Percentiles rank a stretch among this genome's conserved stretches.
Evolutionary conservation across 768 basidiomycete species (phyloP).

Genomic region (Guyanaporus albipodus): DNA sequence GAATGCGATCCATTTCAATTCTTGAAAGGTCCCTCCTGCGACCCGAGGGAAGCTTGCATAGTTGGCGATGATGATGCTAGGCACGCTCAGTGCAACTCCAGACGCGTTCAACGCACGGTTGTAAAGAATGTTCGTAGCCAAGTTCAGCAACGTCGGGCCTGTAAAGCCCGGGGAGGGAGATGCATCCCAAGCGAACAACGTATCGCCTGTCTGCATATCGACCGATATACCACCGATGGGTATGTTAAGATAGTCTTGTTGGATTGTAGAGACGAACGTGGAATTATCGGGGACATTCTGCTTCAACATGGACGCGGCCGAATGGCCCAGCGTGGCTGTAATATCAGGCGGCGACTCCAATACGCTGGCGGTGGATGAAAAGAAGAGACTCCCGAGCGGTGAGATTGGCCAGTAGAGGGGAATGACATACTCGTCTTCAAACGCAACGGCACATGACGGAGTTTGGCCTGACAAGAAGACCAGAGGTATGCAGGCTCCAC

Average conservation of each 20-base stretch:
- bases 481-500: constrained; percentile 64
- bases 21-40: constrained; percentile 52
- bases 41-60: constrained; percentile 57
- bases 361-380: constrained; percentile 34
- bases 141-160: constrained; percentile 61
- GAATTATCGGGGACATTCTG: constrained; percentile 50
- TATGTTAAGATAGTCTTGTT: constrained; percentile 50
- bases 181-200: constrained; percentile 72
- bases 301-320: constrained; percentile 33
- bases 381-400: constrained; percentile 33
- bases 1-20: constrained; percentile 72
- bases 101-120: constrained; percentile 57
- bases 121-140: constrained; percentile 64
- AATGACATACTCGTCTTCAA: constrained; percentile 34
- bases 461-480: constrained; percentile 53
- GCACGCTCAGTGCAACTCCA: constrained; percentile 33
- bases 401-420: constrained; percentile 57
- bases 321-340: constrained; percentile 42
- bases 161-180: constrained; percentile 51
- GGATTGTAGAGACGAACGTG: constrained; percentile 54
- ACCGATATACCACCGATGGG: constrained; percentile 67
- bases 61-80: constrained; percentile 54
- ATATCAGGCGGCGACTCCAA: constrained; percentile 55
- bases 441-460: constrained; percentile 47
- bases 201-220: constrained; percentile 43